Evolutionary conservation across 495 filamentous ascomycete species (phyloP), one percentile per base, ranked within the genome.

Genomic region (Arthonia radiata): DNA sequence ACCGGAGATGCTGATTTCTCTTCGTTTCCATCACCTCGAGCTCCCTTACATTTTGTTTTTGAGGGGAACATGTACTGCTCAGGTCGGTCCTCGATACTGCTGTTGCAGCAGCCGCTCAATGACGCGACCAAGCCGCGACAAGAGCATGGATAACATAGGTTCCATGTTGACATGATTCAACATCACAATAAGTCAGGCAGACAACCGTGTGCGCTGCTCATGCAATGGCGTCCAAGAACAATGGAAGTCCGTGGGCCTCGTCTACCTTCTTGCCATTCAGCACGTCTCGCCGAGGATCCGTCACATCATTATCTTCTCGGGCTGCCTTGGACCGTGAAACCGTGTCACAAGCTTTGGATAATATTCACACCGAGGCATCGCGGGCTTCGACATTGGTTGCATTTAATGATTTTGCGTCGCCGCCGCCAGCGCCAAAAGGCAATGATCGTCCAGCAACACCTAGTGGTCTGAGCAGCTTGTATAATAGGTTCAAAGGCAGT

Each of bases 361-460:
- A 75, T 28, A 90, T 91, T 18, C 81, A 93, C 48, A 75, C 50
- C 10, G 56, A 71, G 13, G 77, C 81, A 4, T 82, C 71, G 36
- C 74, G 76, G 34, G 72, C 75, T 8, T 71, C 71, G 17, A 57
- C 62, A 18, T 53, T 90, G 8, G 91, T 79, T 6, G 79, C 75
- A 12, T 93, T 93, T 50, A 81, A 82, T 47, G 80, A 89, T 26
- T 77, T 86, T 31, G 71, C 57, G 7, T 62, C 54, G 25, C 71
- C 50, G 33, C 74, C 51, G 28, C 61, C 45, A 13, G 44, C 63
- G 0, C 46, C 51, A 11, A 52, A 89, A 34, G 64, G 50, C 24
- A 80, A 77, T 40, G 59, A 60, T 5, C 64, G 66, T 10, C 79
- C 86, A 26, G 43, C 80, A 3, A 56, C 71, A 4, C 77, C 81